These are phyloP conservation scores for Gonapodya prolifera DNA, from an alignment of 192 early-diverging fungal species.

Conservation along the genomic window DNA sequence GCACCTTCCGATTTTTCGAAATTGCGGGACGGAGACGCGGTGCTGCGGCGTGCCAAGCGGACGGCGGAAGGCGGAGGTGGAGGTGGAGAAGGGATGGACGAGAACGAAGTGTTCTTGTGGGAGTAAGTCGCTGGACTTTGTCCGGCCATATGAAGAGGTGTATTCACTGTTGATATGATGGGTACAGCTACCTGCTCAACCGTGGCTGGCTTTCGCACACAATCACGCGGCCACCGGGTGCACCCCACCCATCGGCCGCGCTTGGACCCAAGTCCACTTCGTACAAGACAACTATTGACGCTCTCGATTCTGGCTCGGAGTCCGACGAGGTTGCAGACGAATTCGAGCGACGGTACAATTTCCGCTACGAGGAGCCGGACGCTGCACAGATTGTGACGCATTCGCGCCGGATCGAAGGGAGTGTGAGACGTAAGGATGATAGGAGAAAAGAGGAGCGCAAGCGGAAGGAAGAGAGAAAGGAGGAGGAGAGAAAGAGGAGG, in stretches of 20 bases:
- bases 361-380: constrained; percentile 83
- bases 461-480: constrained; percentile 56
- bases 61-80: not conserved
- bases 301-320: constrained; percentile 36
- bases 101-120: constrained; percentile 30
- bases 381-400: constrained; percentile 56
- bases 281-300: constrained; percentile 50
- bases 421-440: constrained; percentile 71
- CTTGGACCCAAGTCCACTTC: constrained; percentile 47
- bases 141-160: constrained; percentile 25
- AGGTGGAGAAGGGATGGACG: constrained; percentile 10
- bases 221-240: constrained; percentile 18
- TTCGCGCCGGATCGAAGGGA: constrained; percentile 67
- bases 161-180: constrained; percentile 57
- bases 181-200: constrained; percentile 65
- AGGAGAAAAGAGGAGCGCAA: constrained; percentile 64
- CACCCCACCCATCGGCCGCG: not conserved
- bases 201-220: constrained; percentile 87
- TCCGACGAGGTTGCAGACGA: constrained; percentile 63
- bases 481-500: constrained; percentile 52
- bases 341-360: constrained; percentile 87
- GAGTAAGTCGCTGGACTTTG: constrained; percentile 31
- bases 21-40: not conserved
- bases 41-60: not conserved
- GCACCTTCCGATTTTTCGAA: not conserved